phyloP scores from a whole-genome alignment of 176 grass and related monocot species.

The Microstegium vimineum region DNA sequence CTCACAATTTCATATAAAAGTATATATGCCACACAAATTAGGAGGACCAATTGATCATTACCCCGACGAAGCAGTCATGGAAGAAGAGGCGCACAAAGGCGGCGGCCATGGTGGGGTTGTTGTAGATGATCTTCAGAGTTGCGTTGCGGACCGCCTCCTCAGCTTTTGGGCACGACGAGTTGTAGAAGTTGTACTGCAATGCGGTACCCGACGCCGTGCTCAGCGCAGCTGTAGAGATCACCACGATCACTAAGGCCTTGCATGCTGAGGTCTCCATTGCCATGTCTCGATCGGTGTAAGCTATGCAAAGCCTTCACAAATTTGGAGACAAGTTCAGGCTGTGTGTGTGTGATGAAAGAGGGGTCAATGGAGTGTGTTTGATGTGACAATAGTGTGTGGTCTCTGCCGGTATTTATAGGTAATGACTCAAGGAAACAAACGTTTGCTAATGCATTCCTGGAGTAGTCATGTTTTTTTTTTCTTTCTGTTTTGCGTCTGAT shows the following conservation, averaged over 20 bases:
- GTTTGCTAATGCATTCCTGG: neutral
- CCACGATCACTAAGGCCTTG: neutral
- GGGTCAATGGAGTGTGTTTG: neutral
- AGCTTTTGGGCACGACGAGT: neutral
- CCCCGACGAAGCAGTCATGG: neutral
- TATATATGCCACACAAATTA: neutral
- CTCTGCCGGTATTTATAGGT: neutral
- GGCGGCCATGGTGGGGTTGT: neutral
- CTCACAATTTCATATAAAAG: neutral
- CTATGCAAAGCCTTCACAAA: no score
- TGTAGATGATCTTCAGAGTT: neutral
- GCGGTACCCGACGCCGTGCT: neutral
- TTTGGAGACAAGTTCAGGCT: no score
- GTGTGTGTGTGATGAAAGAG: no score
- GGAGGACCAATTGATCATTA: neutral
- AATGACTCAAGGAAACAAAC: neutral
- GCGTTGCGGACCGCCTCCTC: no score
- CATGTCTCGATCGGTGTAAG: no score
- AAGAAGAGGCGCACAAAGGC: neutral
- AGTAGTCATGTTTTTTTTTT: neutral
- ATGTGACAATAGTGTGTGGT: neutral
- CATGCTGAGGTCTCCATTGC: neutral
- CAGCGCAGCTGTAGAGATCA: neutral
- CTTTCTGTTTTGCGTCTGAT: neutral
- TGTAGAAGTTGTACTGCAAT: slow-evolving; percentile 3